Conservation (phyloP, 1,139 yeast species). For the Yamadazyma epiphylla region DNA sequence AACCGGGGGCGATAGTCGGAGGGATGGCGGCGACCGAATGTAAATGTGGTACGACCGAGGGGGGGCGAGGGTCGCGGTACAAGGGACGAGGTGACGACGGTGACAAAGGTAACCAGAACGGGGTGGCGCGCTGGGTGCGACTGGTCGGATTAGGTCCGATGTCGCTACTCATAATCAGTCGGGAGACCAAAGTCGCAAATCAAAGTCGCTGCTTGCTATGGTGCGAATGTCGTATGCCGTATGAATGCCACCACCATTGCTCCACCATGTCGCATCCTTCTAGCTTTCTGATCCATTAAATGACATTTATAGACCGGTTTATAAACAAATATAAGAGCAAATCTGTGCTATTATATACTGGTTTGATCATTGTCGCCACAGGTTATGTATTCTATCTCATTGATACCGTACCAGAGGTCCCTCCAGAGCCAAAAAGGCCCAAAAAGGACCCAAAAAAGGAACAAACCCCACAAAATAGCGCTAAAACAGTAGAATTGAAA, state of each 20-base stretch:
- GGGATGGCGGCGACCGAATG: background rate
- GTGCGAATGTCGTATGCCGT: too few relatives aligned
- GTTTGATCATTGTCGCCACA: constrained; percentile 29
- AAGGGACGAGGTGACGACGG: too few relatives aligned
- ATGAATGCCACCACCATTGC: too few relatives aligned
- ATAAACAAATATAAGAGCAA: constrained; percentile 25
- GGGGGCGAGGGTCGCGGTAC: background rate
- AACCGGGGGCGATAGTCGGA: background rate
- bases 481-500: too few relatives aligned
- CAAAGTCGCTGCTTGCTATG: too few relatives aligned
- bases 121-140: too few relatives aligned
- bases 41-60: background rate
- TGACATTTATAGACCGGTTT: constrained; percentile 25
- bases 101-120: too few relatives aligned
- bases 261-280: too few relatives aligned
- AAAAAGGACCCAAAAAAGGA: background rate
- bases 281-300: too few relatives aligned
- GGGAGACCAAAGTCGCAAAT: too few relatives aligned
- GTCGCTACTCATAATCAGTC: too few relatives aligned
- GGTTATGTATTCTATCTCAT: constrained; percentile 31
- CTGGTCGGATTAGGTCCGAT: too few relatives aligned
- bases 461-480: background rate
- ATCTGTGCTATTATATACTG: constrained; percentile 36
- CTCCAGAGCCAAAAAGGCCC: constrained; percentile 6
- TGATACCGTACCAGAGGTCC: constrained; percentile 25